Conservation (phyloP, 805 yeast species). For the Soucietia sequanensis region DNA sequence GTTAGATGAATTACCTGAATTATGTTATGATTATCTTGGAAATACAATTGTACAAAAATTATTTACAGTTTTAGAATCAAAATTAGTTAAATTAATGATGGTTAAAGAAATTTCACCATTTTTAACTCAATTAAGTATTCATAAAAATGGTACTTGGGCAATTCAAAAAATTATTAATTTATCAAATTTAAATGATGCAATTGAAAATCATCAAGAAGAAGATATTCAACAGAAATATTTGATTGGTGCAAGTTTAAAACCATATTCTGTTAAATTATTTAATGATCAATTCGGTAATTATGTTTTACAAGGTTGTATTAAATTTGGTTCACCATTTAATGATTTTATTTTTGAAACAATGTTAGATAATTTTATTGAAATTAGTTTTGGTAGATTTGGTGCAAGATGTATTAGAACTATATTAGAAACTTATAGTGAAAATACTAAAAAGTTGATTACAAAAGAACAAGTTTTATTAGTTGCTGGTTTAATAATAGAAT, state of each 20-base stretch:
- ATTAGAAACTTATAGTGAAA: conserved; percentile 70
- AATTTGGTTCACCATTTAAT: conserved; percentile 85
- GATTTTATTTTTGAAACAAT: conserved; percentile 86
- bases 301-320: conserved; percentile 90
- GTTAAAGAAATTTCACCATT: conserved; percentile 73
- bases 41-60: conserved; percentile 94
- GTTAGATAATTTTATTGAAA: conserved; percentile 70
- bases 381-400: conserved; percentile 89
- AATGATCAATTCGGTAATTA: conserved; percentile 97
- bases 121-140: conserved; percentile 89
- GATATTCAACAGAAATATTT: conserved; percentile 47
- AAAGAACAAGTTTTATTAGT: conserved; percentile 68
- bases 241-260: conserved; percentile 68
- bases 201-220: conserved; percentile 28
- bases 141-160: conserved; percentile 99
- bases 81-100: conserved; percentile 75
- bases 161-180: conserved; percentile 89
- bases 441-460: conserved; percentile 26
- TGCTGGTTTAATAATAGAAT: conserved; percentile 73
- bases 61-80: conserved; percentile 64
- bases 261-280: conserved; percentile 80
- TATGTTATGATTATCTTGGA: conserved; percentile 90
- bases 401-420: conserved; percentile 94
- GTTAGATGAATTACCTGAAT: conserved; percentile 85
- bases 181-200: conserved; percentile 33